Evolutionary conservation across 352 stramenopile species (phyloP), one percentile per base, ranked within the genome.

Genomic region (Pythium aphanidermatum): DNA sequence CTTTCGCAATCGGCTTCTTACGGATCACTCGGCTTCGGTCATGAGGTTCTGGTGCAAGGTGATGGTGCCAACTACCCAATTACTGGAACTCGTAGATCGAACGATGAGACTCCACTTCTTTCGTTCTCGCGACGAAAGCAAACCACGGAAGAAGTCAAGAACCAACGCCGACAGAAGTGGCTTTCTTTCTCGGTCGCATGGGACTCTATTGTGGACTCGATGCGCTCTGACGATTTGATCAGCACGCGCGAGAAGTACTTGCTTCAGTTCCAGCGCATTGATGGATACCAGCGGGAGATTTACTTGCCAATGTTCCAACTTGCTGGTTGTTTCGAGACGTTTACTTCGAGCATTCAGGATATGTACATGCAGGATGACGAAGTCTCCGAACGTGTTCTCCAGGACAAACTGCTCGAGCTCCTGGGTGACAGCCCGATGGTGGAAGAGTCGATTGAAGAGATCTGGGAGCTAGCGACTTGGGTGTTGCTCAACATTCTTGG

Each of bases 301-400:
- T 99, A 98, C 57, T 60, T 99, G 30, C 96, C 96, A 17, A 90
- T 98, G 36, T 99, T 99, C 60, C 95, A 98, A 57, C 90, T 97
- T 12, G 96, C 96, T 10, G 96, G 96, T 14, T 96, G 92, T 45
- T 97, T 98, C 16, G 95, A 99, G 59, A 81, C 80, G 24, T 95
- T 95, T 33, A 91, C 73, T 14, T 80, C 76, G 3, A 72, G 40
- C 19, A 79, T 91, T 32, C 55, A 83, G 35, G 76, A 92, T 29
- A 61, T 93, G 34, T 91, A 89, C 65, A 67, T 64, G 20, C 66
- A 76, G 27, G 61, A 83, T 19, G 62, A 50, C 16, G 67, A 75
- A 3, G 70, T 91, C 1, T 75, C 69, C 14, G 81, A 93, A 46
- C 74, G 81, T 23, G 58, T 77, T 9, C 44, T 93, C 4, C 81